phyloP scores from a whole-genome alignment of 805 yeast genomes.

The Maudiozyma saulgeensis region DNA sequence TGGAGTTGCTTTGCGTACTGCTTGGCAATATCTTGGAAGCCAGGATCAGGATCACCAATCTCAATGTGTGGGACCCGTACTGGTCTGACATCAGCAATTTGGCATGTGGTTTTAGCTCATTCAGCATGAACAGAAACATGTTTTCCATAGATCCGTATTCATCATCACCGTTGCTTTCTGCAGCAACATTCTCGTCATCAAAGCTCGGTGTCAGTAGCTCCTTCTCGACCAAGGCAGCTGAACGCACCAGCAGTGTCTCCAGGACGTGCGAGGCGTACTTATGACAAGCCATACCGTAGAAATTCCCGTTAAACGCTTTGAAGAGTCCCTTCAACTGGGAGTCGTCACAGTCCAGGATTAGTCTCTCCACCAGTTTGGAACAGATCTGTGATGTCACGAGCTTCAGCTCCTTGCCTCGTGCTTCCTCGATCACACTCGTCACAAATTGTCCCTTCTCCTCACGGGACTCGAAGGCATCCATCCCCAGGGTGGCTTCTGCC shows the following conservation, averaged over 20 bases:
- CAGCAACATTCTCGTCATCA: slow-evolving; percentile 26
- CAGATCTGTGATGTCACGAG: slow-evolving; percentile 90
- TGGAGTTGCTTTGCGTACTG: slow-evolving; percentile 54
- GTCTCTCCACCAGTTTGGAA: slow-evolving; percentile 83
- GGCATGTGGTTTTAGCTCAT: slow-evolving; percentile 55
- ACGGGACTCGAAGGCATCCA: slow-evolving; percentile 62
- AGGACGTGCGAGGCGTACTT: slow-evolving; percentile 90
- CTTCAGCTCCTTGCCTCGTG: slow-evolving; percentile 81
- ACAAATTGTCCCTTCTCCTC: slow-evolving; percentile 73
- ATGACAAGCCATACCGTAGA: slow-evolving; percentile 69
- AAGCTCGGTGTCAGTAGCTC: slow-evolving; percentile 47
- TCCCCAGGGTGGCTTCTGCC: slow-evolving; percentile 78
- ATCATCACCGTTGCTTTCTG: slow-evolving; percentile 30
- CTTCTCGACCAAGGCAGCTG: slow-evolving; percentile 65
- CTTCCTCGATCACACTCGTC: slow-evolving; percentile 71
- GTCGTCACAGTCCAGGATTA: slow-evolving; percentile 57
- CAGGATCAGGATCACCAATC: slow-evolving; percentile 60
- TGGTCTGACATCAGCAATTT: slow-evolving; percentile 56
- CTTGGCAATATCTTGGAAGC: slow-evolving; percentile 76
- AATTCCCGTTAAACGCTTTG: slow-evolving; percentile 61
- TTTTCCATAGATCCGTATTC: slow-evolving; percentile 52
- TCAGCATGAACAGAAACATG: slow-evolving; percentile 52
- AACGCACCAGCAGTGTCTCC: slow-evolving; percentile 71
- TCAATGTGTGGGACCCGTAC: slow-evolving; percentile 81
- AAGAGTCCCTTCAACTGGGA: slow-evolving; percentile 57